Evolutionary conservation across 352 stramenopile species (phyloP), one percentile per base, ranked within the genome.

Genomic region (Phytopythium boreale): DNA sequence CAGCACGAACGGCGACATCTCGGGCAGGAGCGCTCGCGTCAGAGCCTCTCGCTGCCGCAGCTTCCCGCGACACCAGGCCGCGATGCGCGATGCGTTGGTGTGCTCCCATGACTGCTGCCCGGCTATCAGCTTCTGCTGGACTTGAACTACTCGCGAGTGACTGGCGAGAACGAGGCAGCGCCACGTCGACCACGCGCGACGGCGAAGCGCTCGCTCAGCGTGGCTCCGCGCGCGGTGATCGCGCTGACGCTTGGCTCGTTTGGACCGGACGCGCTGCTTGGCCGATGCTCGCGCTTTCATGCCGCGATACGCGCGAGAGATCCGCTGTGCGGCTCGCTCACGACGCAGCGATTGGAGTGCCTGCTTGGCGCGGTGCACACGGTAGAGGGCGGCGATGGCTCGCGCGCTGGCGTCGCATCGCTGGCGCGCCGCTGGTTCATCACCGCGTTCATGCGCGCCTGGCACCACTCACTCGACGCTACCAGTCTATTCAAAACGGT

Each of bases 381-480:
- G 72, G 37, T 76, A 84, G 6, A 84, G 29, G 1, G 58, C 55
- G 1, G 58, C 49, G 46, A 86, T 66, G 24, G 62, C 66, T 20
- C 26, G 60, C 0, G 72, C 66, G 22, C 67, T 75, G 15, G 36
- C 41, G 1, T 70, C 31, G 64, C 69, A 75, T 7, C 63, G 24
- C 26, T 68, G 50, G 64, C 46, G 24, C 74, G 70, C 0, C 72
- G 64, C 29, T 51, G 55, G 19, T 63, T 51, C 17, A 71, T 72
- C 6, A 59, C 60, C 15, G 37, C 55, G 49, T 79, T 79, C 68
- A 88, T 83, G 20, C 79, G 74, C 5, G 75, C 63, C 34, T 76
- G 81, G 34, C 79, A 86, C 1, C 51, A 55, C 19, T 82, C 76
- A 10, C 69, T 72, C 2, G 76, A 84, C 12, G 69, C 43, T 11